Evolutionary conservation across 192 early-diverging fungal species (phyloP).

Genomic region (Spinellus fusiger): DNA sequence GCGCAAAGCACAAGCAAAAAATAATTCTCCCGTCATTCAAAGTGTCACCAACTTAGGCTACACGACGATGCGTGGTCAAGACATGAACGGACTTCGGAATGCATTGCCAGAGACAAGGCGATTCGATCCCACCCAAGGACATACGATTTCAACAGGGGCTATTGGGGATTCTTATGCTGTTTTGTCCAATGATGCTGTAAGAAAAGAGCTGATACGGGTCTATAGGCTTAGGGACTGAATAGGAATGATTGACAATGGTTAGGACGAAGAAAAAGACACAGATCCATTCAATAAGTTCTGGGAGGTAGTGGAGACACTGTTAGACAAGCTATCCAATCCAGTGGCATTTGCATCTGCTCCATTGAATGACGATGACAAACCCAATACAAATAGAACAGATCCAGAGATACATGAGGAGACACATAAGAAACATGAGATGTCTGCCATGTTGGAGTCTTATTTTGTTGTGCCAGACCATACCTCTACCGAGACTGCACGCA

Average conservation of each 20-base stretch:
- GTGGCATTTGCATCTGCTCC: constrained; percentile 59
- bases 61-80: background rate
- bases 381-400: constrained; percentile 4
- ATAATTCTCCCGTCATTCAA: constrained; percentile 12
- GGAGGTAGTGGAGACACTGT: constrained; percentile 66
- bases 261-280: constrained; percentile 52
- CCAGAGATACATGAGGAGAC: constrained; percentile 2
- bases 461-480: constrained; percentile 38
- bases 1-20: constrained; percentile 28
- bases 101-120: background rate
- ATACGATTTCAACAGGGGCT: background rate
- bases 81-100: constrained; percentile 10
- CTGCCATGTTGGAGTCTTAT: constrained; percentile 49
- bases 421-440: constrained; percentile 11
- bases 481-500: background rate
- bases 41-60: background rate
- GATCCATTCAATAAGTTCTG: constrained; percentile 84
- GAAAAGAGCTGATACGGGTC: background rate
- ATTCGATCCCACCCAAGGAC: background rate
- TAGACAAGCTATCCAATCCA: constrained; percentile 64
- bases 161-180: constrained; percentile 31
- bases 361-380: constrained; percentile 36
- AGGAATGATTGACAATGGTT: constrained; percentile 22
- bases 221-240: background rate
- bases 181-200: constrained; percentile 10